Evolutionary conservation across 352 stramenopile genomes (phyloP).

Genomic region (Globisporangium megalacanthum): DNA sequence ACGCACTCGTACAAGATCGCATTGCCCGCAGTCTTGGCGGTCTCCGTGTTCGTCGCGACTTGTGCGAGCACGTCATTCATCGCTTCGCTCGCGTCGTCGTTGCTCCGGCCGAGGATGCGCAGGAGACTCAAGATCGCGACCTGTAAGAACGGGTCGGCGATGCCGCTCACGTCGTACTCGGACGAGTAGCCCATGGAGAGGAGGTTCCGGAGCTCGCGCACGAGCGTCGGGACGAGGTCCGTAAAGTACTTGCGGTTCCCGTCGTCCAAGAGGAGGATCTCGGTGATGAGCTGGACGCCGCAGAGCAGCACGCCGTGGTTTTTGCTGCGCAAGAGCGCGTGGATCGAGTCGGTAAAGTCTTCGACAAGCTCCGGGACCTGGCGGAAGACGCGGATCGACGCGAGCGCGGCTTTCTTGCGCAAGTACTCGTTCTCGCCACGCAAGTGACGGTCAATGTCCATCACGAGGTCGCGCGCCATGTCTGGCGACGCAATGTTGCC

Average conservation of each 20-base stretch:
- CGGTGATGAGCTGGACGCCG: constrained; percentile 94
- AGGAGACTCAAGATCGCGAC: constrained; percentile 89
- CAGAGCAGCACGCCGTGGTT: constrained; percentile 98
- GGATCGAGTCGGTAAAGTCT: constrained; percentile 96
- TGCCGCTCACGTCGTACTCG: constrained; percentile 98
- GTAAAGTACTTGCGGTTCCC: constrained; percentile 75
- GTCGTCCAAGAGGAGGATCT: constrained; percentile 85
- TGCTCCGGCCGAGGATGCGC: constrained; percentile 92
- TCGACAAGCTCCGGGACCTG: constrained; percentile 98
- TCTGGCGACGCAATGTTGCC: constrained; percentile 95
- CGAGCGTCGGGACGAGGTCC: constrained; percentile 68
- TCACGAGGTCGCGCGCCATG: constrained; percentile 97
- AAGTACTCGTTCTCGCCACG: constrained; percentile 92
- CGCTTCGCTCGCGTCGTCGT: constrained; percentile 90
- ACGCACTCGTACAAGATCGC: constrained; percentile 99
- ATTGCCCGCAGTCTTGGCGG: constrained; percentile 99
- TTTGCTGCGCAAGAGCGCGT: constrained; percentile 92
- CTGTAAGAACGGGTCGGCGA: constrained; percentile 98
- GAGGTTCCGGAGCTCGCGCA: constrained; percentile 92
- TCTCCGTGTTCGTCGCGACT: constrained; percentile 99
- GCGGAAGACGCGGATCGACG: constrained; percentile 88
- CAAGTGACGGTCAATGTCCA: constrained; percentile 96
- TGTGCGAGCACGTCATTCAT: constrained; percentile 98
- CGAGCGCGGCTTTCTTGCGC: constrained; percentile 97
- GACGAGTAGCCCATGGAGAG: constrained; percentile 97